These are phyloP conservation scores for Ogataea methylovora DNA, from an alignment of 805 yeast genomes.

Conservation along the genomic window DNA sequence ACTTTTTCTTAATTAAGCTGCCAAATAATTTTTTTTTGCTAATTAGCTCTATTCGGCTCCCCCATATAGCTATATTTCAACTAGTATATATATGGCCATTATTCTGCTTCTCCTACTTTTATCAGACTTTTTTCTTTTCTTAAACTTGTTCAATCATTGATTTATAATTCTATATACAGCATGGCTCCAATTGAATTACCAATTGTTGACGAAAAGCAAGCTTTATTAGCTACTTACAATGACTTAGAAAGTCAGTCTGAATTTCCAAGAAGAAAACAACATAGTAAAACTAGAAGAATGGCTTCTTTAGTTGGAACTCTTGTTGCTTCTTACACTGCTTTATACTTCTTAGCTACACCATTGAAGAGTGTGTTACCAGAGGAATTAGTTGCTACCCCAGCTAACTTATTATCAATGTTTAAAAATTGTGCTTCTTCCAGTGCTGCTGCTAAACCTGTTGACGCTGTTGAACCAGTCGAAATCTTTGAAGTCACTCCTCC, in stretches of 20 bases:
- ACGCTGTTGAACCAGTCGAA: slow-evolving; percentile 4
- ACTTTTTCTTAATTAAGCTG: too few relatives aligned
- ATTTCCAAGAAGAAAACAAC: too few relatives aligned
- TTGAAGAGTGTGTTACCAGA: slow-evolving; percentile 1
- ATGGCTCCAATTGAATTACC: not conserved
- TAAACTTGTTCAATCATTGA: not conserved
- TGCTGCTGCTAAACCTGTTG: slow-evolving; percentile 1
- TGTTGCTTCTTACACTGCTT: not conserved
- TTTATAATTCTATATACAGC: not conserved
- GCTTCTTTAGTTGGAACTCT: too few relatives aligned
- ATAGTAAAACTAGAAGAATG: too few relatives aligned
- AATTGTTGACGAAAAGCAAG: not conserved
- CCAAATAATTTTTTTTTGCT: too few relatives aligned
- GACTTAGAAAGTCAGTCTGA: too few relatives aligned
- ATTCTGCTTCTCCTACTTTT: too few relatives aligned
- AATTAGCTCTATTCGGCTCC: too few relatives aligned
- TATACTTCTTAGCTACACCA: not conserved
- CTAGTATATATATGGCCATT: too few relatives aligned
- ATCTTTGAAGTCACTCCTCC: slow-evolving; percentile 12
- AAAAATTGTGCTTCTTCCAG: not conserved
- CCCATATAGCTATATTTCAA: too few relatives aligned
- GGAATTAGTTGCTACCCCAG: not conserved
- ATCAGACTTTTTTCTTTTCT: too few relatives aligned
- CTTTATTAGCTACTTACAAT: not conserved
- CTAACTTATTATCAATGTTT: not conserved